Conservation (phyloP, 345 rosid genomes). For the Luvunga scandens region DNA sequence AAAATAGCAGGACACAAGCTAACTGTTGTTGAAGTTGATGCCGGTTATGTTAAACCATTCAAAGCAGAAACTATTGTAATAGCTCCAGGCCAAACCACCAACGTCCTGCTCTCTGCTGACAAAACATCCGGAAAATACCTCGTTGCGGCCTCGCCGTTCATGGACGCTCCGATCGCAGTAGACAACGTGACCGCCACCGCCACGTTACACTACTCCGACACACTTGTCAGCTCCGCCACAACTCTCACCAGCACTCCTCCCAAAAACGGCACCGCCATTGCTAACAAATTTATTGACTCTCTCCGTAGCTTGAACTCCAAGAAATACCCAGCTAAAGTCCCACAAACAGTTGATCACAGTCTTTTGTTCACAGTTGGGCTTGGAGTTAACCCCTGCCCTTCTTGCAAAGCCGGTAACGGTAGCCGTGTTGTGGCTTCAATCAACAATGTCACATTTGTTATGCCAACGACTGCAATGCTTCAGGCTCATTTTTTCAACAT, state of each 20-base stretch:
- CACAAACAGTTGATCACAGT: conserved; percentile 63
- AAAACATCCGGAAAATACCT: conserved; percentile 60
- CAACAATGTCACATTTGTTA: conserved; percentile 76
- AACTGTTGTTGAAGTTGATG: conserved; percentile 90
- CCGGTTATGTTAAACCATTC: conserved; percentile 80
- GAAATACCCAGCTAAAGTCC: conserved; percentile 74
- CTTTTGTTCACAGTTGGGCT: conserved; percentile 77
- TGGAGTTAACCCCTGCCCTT: conserved; percentile 71
- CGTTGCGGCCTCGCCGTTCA: conserved; percentile 79
- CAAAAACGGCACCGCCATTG: conserved; percentile 67
- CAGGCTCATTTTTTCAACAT: conserved; percentile 80
- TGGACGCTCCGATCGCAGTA: conserved; percentile 83
- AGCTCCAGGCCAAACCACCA: conserved; percentile 92
- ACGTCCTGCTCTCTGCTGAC: conserved; percentile 58
- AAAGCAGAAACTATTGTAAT: conserved; percentile 55
- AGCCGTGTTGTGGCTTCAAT: conserved; percentile 73
- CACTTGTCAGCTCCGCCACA: conserved; percentile 54
- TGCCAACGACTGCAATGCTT: conserved; percentile 79
- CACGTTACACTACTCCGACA: conserved; percentile 75
- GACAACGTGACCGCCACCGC: conserved; percentile 88
- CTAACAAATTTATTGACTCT: conserved; percentile 50
- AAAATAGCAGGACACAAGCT: conserved; percentile 84
- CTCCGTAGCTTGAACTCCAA: conserved; percentile 78
- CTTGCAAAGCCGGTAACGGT: conserved; percentile 76
- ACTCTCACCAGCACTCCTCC: conserved; percentile 61